These are phyloP conservation scores for Globisporangium sylvaticum DNA, from an alignment of 352 stramenopile genomes.

Conservation along the genomic window DNA sequence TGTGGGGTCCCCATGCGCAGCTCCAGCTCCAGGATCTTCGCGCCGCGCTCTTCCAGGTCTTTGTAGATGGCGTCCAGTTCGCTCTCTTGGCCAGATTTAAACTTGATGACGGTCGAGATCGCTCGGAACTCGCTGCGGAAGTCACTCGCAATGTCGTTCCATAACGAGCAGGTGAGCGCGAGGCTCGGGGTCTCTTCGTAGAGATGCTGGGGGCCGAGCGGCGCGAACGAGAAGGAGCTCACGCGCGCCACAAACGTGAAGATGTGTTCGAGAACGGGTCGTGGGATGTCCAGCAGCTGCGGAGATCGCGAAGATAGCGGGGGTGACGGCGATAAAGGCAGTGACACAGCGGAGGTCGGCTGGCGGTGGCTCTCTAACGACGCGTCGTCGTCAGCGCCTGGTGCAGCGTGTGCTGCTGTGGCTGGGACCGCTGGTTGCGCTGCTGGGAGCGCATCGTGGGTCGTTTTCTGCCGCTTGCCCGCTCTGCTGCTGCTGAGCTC, in stretches of 20 bases:
- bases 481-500: not conserved
- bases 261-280: constrained; percentile 1
- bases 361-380: not conserved
- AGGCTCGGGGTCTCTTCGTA: not conserved
- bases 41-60: not conserved
- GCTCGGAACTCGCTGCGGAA: not conserved
- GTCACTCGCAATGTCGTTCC: not conserved
- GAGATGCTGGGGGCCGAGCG: not conserved
- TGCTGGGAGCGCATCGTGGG: not conserved
- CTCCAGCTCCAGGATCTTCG: not conserved
- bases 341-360: not conserved
- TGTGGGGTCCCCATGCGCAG: not conserved
- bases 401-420: not conserved
- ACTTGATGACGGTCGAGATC: not conserved
- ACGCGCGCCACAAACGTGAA: not conserved
- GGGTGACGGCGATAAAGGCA: too few species aligned
- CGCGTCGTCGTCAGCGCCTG: not conserved
- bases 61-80: not conserved
- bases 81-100: not conserved
- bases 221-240: not conserved
- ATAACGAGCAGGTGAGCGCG: not conserved
- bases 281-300: not conserved
- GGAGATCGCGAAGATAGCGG: not conserved
- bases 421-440: too few species aligned
- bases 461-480: not conserved